Base-by-base conservation (phyloP, 371 early-diverging fungal species). In the Circinella umbellata region DNA sequence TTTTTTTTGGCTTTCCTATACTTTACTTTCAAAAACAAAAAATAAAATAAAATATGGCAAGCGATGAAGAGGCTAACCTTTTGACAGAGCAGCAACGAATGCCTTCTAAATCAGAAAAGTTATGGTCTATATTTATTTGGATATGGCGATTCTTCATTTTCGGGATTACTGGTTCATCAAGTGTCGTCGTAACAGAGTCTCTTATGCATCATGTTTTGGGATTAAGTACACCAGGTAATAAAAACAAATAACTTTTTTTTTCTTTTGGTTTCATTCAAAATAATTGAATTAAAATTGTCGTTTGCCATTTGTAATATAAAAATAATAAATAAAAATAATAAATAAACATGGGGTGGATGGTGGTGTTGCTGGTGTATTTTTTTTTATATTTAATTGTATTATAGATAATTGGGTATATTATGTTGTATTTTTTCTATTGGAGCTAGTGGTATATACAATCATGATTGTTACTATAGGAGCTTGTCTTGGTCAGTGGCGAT, bases 161-260 rank as follows among this genome's bases (percentile, higher is more conserved):
- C 68, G 77, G 63, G 17, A 46, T 84, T 7, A 77, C 77, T 4
- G 84, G 84, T 4, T 84, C 84, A 17, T 74, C 77, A 7, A 84
- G 81, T 72, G 72, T 81, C 13, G 71, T 69, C 14, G 74, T 84
- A 13, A 80, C 81, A 4, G 64, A 76, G 17, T 11, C 59, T 68
- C 17, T 64, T 76, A 18, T 71, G 51, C 34, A 54, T 7, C 64
- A 49, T 9, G 20, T 55, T 11, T 39, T 57, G 18, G 34, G 42
- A 39, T 36, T 62, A 36, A 20, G 1, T 27, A n/a, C 62, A 64
- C 51, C 51, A 51, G 67, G 73, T 76, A 55, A 27, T 27, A 27
- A 27, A 27, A 27, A 27, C 27, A 27, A 54, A 57, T 53, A 36
- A 10, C 60, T 47, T 39, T 39, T 46, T 35, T 61, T 27, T 27